Conservation (phyloP, 192 early-diverging fungal genomes). For the Mortierella hygrophila region DNA sequence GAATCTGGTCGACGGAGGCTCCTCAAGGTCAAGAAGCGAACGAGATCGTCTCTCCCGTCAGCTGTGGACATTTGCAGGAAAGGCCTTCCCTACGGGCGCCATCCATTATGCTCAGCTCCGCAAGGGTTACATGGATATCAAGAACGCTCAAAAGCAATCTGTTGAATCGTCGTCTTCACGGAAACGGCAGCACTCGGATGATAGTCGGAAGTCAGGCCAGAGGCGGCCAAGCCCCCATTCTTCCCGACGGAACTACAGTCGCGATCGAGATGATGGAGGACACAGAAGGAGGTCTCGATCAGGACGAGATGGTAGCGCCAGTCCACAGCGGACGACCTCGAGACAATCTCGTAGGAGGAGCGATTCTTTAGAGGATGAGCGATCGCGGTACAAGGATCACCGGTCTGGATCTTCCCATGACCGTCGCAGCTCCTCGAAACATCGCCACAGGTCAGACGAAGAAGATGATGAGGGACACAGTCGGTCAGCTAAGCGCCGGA, state of each 20-base stretch:
- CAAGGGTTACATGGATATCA: constrained; percentile 54
- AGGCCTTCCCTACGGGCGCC: constrained; percentile 64
- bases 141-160: constrained; percentile 33
- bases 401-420: constrained; percentile 45
- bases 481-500: constrained; percentile 45
- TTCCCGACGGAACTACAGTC: constrained; percentile 71
- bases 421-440: constrained; percentile 35
- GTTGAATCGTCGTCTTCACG: constrained; percentile 34
- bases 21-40: constrained; percentile 60
- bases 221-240: constrained; percentile 62
- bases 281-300: constrained; percentile 36
- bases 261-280: constrained; percentile 57
- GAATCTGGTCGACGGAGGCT: constrained; percentile 33
- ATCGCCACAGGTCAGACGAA: constrained; percentile 41
- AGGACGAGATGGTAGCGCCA: constrained; percentile 26
- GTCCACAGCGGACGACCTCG: constrained; percentile 28
- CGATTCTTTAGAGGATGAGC: constrained; percentile 45
- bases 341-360: constrained; percentile 42
- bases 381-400: constrained; percentile 42
- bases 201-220: constrained; percentile 78
- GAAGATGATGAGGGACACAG: constrained; percentile 43
- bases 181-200: constrained; percentile 73
- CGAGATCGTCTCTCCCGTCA: constrained; percentile 63
- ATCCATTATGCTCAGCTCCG: constrained; percentile 61
- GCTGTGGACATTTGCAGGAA: constrained; percentile 68